Evolutionary conservation across 192 early-diverging fungal genomes (phyloP).

Genomic region (Umbelopsis sp.): DNA sequence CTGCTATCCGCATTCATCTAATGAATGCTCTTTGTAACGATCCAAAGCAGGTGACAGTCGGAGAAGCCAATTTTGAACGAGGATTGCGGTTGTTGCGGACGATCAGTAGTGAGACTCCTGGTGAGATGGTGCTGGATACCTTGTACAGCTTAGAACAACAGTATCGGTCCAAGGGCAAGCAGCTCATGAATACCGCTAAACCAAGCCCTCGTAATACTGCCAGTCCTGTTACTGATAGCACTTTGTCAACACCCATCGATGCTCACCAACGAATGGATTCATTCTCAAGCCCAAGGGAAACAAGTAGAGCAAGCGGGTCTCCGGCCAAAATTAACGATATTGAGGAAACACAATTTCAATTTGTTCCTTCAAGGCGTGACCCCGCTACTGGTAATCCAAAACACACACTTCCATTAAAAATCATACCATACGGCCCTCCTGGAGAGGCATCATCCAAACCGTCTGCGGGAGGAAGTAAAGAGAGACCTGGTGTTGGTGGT

Average conservation of each 20-base stretch:
- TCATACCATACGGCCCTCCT: constrained; percentile 20
- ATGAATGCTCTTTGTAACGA: constrained; percentile 14
- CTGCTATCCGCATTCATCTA: constrained; percentile 3
- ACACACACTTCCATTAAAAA: constrained; percentile 8
- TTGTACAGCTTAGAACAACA: constrained; percentile 11
- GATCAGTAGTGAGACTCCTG: not conserved
- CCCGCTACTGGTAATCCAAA: constrained; percentile 10
- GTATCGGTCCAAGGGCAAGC: constrained; percentile 12
- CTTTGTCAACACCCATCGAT: not conserved
- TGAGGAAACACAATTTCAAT: constrained; percentile 4
- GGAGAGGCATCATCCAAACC: constrained; percentile 12
- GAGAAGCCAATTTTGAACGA: constrained; percentile 18
- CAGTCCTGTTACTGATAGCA: not conserved
- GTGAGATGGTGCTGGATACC: constrained; percentile 8
- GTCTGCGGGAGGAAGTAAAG: not conserved
- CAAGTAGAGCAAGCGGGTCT: not conserved
- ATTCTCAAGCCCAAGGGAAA: not conserved
- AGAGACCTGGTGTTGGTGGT: not conserved
- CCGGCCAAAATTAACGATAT: not conserved
- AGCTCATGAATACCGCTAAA: not conserved
- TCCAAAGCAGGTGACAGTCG: not conserved
- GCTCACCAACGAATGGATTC: constrained; percentile 14
- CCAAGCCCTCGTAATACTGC: not conserved
- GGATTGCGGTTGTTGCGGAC: not conserved
- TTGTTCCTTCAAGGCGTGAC: not conserved